Evolutionary conservation across 805 yeast genomes (phyloP).

Genomic region (Lachancea cidri): DNA sequence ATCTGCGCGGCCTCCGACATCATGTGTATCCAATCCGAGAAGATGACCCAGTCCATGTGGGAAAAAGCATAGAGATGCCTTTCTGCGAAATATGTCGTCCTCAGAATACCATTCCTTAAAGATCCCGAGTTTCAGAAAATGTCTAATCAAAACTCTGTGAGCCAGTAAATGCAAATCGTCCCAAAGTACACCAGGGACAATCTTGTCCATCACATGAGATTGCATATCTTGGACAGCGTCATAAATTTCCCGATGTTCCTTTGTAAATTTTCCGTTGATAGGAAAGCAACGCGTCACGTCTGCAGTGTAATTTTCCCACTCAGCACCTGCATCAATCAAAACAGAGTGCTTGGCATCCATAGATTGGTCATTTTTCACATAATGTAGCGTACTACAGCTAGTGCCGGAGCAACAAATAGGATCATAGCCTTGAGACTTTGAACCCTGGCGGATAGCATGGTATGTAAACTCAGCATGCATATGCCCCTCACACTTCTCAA

Average conservation of each 20-base stretch:
- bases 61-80: slow-evolving; percentile 71
- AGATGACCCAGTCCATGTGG: slow-evolving; percentile 97
- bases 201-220: slow-evolving; percentile 55
- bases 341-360: slow-evolving; percentile 57
- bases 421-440: slow-evolving; percentile 83
- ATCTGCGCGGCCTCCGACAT: slow-evolving; percentile 85
- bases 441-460: slow-evolving; percentile 91
- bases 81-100: slow-evolving; percentile 64
- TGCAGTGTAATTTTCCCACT: slow-evolving; percentile 87
- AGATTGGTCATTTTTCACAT: slow-evolving; percentile 71
- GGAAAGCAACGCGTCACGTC: slow-evolving; percentile 98
- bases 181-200: slow-evolving; percentile 83
- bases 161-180: slow-evolving; percentile 77
- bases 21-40: slow-evolving; percentile 94
- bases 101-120: slow-evolving; percentile 53
- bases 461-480: slow-evolving; percentile 93
- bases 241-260: slow-evolving; percentile 80
- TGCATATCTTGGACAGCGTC: slow-evolving; percentile 83
- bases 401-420: slow-evolving; percentile 96
- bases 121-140: slow-evolving; percentile 69
- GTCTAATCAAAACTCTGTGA: slow-evolving; percentile 69
- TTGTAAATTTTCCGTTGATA: slow-evolving; percentile 80
- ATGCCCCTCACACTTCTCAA: slow-evolving; percentile 83
- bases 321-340: slow-evolving; percentile 95
- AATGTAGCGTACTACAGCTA: slow-evolving; percentile 85